A percentile compares a stretch with the other conserved stretches of the same genome.
Conservation (phyloP, 768 basidiomycete species). For the Leccinum variicolor region DNA sequence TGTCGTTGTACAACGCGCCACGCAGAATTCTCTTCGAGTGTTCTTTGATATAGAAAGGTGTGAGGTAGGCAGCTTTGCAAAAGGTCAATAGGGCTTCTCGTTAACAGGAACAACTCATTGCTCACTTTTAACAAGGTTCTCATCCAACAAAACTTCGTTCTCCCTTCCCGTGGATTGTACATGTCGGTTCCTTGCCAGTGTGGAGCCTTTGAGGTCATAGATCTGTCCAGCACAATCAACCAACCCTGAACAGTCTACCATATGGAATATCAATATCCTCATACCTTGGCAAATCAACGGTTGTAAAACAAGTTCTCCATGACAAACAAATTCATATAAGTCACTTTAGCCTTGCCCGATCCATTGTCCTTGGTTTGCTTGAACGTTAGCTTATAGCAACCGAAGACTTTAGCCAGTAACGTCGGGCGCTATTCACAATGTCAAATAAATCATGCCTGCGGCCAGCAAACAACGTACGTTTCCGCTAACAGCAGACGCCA, state of each 20-base stretch:
- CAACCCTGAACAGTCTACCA: neutral
- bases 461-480: constrained; percentile 50
- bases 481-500: constrained; percentile 88
- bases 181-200: constrained; percentile 87
- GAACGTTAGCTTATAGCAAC: constrained; percentile 93
- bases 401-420: constrained; percentile 92
- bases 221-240: constrained; percentile 49
- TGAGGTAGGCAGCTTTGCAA: constrained; percentile 68
- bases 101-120: neutral
- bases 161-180: constrained; percentile 86
- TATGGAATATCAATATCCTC: neutral
- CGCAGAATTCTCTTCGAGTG: constrained; percentile 91
- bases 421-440: constrained; percentile 70
- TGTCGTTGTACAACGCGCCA: constrained; percentile 91
- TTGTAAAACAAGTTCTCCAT: constrained; percentile 99
- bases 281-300: constrained; percentile 83
- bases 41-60: constrained; percentile 94
- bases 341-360: constrained; percentile 64
- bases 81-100: constrained; percentile 8
- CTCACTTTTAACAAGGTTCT: constrained; percentile 91
- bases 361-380: constrained; percentile 71
- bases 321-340: constrained; percentile 92
- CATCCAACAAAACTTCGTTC: constrained; percentile 94
- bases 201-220: constrained; percentile 96
- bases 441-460: constrained; percentile 4